A percentile compares a stretch with the other conserved stretches of the same genome.
phyloP scores from a whole-genome alignment of 371 early-diverging fungal genomes.

The Mucor mucedo region DNA sequence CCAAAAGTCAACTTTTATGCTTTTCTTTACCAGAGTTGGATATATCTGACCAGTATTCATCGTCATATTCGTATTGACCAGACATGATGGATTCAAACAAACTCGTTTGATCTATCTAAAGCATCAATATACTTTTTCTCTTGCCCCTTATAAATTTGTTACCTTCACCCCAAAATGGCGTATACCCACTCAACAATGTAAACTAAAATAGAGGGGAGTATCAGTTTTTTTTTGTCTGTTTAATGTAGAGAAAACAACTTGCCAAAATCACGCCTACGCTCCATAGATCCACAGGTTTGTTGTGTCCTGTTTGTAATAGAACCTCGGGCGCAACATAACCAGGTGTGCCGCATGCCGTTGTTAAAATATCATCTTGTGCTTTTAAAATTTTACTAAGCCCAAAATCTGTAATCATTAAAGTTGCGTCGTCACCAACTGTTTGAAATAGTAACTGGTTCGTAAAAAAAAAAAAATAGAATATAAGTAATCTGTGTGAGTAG shows the following conservation, averaged over 20 bases:
- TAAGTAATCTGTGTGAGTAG: background rate
- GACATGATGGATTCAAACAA: conserved; percentile 69
- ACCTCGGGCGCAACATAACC: conserved; percentile 93
- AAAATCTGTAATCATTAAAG: conserved; percentile 79
- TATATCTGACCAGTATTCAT: conserved; percentile 80
- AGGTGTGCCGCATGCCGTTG: conserved; percentile 86
- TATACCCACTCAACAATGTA: conserved; percentile 84
- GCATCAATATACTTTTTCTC: background rate
- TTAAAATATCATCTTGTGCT: conserved; percentile 65
- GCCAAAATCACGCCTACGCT: conserved; percentile 88
- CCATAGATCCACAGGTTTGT: conserved; percentile 86
- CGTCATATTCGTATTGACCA: conserved; percentile 75
- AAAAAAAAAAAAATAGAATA: background rate
- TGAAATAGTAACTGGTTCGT: conserved; percentile 59
- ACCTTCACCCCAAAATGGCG: conserved; percentile 89
- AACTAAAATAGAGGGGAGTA: conserved; percentile 38
- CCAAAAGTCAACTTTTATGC: background rate
- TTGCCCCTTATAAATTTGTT: conserved; percentile 14
- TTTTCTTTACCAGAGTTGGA: conserved; percentile 62
- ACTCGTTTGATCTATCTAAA: conserved; percentile 54
- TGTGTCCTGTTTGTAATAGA: conserved; percentile 69
- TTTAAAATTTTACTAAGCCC: conserved; percentile 80
- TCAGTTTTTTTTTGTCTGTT: background rate
- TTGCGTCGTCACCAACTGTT: conserved; percentile 54
- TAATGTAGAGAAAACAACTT: conserved; percentile 1